Conservation (phyloP, 2,329 filamentous ascomycete genomes). For the Aspergillus persii region DNA sequence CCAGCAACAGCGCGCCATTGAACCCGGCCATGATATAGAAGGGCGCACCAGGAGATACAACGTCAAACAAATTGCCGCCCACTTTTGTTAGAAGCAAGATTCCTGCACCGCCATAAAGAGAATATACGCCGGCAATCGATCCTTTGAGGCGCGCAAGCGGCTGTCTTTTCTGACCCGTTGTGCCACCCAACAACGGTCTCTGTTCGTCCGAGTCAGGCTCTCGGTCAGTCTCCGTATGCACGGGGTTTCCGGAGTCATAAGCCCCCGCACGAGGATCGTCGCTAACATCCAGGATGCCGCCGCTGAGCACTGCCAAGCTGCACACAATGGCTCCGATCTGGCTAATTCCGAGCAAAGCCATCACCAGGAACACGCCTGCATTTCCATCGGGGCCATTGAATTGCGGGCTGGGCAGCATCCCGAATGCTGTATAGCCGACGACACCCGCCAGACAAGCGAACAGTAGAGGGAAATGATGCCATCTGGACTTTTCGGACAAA, state of each 20-base stretch:
- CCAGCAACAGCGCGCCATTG: constrained; percentile 66
- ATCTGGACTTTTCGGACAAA: constrained; percentile 65
- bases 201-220: constrained; percentile 22
- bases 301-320: constrained; percentile 82
- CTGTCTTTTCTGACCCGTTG: constrained; percentile 22
- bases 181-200: constrained; percentile 29
- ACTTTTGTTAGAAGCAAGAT: constrained; percentile 90
- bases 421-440: constrained; percentile 73
- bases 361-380: constrained; percentile 69
- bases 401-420: constrained; percentile 74
- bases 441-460: constrained; percentile 71
- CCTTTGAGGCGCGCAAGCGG: constrained; percentile 70
- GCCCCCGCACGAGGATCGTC: constrained; percentile 12
- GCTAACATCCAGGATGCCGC: constrained; percentile 63
- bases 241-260: neutral
- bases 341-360: constrained; percentile 79
- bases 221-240: neutral
- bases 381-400: constrained; percentile 67
- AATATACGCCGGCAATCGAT: constrained; percentile 92
- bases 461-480: constrained; percentile 71
- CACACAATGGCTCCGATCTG: constrained; percentile 97
- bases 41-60: constrained; percentile 68
- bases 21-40: constrained; percentile 95
- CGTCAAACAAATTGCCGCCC: constrained; percentile 83
- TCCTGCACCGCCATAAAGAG: constrained; percentile 81